Evolutionary conservation across 768 basidiomycete species (phyloP).

Genomic region (Phanerodontia chrysosporium): DNA sequence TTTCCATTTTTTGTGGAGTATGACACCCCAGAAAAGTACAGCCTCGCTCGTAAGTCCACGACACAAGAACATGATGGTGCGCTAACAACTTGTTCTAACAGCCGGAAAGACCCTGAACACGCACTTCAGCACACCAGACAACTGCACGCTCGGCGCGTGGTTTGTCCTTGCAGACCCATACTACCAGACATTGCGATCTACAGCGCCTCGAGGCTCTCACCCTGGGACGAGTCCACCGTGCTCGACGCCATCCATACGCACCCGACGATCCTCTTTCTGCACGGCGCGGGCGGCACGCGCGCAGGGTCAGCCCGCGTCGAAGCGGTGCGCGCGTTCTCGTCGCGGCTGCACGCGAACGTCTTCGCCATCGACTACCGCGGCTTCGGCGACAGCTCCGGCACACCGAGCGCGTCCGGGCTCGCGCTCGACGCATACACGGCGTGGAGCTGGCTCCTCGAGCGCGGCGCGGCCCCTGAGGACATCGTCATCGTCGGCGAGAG

Average conservation of each 20-base stretch:
- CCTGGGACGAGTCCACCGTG: constrained; percentile 38
- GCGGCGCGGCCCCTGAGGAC: constrained; percentile 53
- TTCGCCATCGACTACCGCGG: constrained; percentile 90
- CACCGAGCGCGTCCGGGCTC: constrained; percentile 74
- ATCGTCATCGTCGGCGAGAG: constrained; percentile 84
- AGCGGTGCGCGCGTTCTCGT: constrained; percentile 61
- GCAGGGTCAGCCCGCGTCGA: constrained; percentile 64
- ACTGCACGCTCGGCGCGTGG: constrained; percentile 81
- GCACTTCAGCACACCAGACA: constrained; percentile 68
- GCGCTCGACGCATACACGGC: constrained; percentile 69
- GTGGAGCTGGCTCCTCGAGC: constrained; percentile 69
- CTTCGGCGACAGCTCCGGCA: constrained; percentile 81
- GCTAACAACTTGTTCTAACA: constrained; percentile 22
- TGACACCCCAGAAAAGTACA: constrained; percentile 69
- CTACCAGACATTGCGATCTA: constrained; percentile 46
- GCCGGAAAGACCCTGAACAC: constrained; percentile 79
- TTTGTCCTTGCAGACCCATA: constrained; percentile 67
- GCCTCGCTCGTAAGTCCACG: constrained; percentile 64
- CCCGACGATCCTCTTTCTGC: constrained; percentile 88
- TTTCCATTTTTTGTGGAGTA: constrained; percentile 63
- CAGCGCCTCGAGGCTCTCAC: constrained; percentile 32
- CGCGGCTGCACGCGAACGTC: constrained; percentile 68
- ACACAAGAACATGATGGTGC: not conserved
- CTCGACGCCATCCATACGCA: constrained; percentile 47
- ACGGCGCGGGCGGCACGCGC: constrained; percentile 85